Conservation (phyloP, 768 basidiomycete species). For the Clitopilus passeckerianus region DNA sequence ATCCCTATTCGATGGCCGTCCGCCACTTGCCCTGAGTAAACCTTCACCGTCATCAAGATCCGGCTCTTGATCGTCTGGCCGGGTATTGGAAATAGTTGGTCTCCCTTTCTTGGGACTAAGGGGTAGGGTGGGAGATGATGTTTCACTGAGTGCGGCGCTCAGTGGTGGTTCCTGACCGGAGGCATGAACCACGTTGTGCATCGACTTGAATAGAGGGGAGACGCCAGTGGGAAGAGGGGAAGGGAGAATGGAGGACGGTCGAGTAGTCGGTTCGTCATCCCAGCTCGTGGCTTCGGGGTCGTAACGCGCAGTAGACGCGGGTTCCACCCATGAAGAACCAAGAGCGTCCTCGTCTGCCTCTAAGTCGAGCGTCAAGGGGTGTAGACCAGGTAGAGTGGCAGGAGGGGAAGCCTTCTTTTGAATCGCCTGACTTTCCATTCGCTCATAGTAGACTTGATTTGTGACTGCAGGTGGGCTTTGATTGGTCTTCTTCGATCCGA, state of each 20-base stretch:
- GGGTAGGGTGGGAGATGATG: slow-evolving; percentile 21
- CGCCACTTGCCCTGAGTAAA: slow-evolving; percentile 11
- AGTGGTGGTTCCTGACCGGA: neutral
- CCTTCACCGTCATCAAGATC: slow-evolving; percentile 11
- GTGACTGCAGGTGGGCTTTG: neutral
- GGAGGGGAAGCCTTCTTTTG: slow-evolving; percentile 9
- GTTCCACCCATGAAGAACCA: slow-evolving; percentile 6
- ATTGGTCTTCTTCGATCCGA: neutral
- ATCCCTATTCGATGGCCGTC: slow-evolving; percentile 28
- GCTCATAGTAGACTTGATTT: neutral
- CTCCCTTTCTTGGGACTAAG: slow-evolving; percentile 1
- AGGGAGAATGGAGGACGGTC: neutral
- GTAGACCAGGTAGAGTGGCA: neutral
- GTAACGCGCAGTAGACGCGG: neutral
- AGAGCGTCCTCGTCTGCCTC: slow-evolving; percentile 11
- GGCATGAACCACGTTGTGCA: slow-evolving; percentile 10
- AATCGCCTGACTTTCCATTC: neutral
- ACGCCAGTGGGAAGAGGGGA: slow-evolving; percentile 1
- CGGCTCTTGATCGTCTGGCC: neutral
- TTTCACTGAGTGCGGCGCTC: slow-evolving; percentile 21
- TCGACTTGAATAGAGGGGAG: slow-evolving; percentile 10
- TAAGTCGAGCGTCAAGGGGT: slow-evolving; percentile 5
- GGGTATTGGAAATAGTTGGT: neutral
- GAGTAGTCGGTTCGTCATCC: slow-evolving; percentile 1
- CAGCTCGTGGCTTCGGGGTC: neutral